Base-by-base conservation (phyloP, 2,329 filamentous ascomycete species). In the Zasmidium angulare region DNA sequence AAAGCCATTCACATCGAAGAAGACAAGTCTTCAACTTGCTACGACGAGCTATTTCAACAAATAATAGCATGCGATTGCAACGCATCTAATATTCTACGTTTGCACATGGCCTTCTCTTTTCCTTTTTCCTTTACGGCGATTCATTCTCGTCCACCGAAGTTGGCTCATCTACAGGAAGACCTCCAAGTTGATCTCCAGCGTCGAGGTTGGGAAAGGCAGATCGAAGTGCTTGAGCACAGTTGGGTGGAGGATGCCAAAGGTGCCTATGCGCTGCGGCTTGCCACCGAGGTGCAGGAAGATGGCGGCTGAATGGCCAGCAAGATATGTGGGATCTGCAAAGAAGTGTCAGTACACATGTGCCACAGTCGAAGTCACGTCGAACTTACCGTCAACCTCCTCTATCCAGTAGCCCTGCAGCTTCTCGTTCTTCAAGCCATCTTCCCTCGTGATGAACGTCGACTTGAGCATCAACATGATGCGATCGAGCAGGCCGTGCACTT, bases 181-280 rank as follows among this genome's bases (percentile, higher is more conserved):
- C 78, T 98, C 93, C 29, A 98, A 85, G 77, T 98, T 96, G 74
- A 99, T 84, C 81, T 99, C 95, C 67, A 99, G 79, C 47, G 91
- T 92, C 78, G 92, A 97, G 69, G 96, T 92, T 46, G 95, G 93
- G 81, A 93, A 93, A 84, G 86, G 91, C 72, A 97, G 82, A 70
- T 96, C 93, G 77, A 95, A 97, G 71, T 96, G 95, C 74, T 96
- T 91, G 71, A 98, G 80, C 65, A 98, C 95, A 4, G 86, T 89
- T 47, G 95, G 96, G 77, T 99, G 93, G 73, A 99, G 77, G 67
- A 99, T 93, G 70, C 95, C 95, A 72, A 99, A 95, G 75, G 90
- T 87, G 70, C 95, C 95, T 70, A 99, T 90, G 54, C 88, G 84
- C 61, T 84, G 80, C 64, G 89, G 84, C 80, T 92, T 89, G 60